These are phyloP conservation scores for Hirschioporus abietinus DNA, from an alignment of 768 basidiomycete genomes.

Conservation along the genomic window DNA sequence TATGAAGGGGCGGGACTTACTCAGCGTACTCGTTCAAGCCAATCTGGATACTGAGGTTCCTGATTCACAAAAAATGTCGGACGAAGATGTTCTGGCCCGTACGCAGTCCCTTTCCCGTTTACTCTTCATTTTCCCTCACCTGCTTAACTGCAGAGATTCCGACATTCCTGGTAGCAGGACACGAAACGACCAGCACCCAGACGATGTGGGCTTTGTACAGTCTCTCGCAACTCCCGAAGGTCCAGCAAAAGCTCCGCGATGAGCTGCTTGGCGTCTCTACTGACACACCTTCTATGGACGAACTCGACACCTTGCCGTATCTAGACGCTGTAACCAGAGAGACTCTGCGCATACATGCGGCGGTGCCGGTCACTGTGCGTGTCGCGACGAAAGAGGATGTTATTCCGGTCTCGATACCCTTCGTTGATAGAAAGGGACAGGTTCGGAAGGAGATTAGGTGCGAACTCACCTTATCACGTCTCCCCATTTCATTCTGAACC, in stretches of 20 bases:
- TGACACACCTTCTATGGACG: constrained; percentile 24
- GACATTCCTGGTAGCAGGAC: constrained; percentile 9
- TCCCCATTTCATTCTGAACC: background rate
- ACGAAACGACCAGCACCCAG: constrained; percentile 12
- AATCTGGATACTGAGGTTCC: constrained; percentile 27
- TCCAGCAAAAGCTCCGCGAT: constrained; percentile 30
- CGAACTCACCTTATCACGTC: background rate
- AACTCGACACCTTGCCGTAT: constrained; percentile 25
- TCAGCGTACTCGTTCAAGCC: constrained; percentile 19
- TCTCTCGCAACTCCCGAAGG: constrained; percentile 26
- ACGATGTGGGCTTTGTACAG: constrained; percentile 29
- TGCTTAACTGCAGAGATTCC: constrained; percentile 13
- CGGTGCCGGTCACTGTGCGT: constrained; percentile 11
- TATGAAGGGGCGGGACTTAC: background rate
- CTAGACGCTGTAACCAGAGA: constrained; percentile 25
- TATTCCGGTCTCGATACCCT: constrained; percentile 12
- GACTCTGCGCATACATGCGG: constrained; percentile 14
- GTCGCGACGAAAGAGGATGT: constrained; percentile 13
- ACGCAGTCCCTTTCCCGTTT: constrained; percentile 5
- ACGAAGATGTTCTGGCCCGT: constrained; percentile 30
- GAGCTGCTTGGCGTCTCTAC: constrained; percentile 23
- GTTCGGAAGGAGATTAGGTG: constrained; percentile 6
- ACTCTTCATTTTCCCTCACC: background rate
- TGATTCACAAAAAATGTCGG: constrained; percentile 23
- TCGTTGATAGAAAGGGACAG: constrained; percentile 12